A percentile compares a stretch with the other conserved stretches of the same genome.
These are phyloP conservation scores for Middelhovenomyces tepae DNA, from an alignment of 805 yeast genomes.

Conservation along the genomic window DNA sequence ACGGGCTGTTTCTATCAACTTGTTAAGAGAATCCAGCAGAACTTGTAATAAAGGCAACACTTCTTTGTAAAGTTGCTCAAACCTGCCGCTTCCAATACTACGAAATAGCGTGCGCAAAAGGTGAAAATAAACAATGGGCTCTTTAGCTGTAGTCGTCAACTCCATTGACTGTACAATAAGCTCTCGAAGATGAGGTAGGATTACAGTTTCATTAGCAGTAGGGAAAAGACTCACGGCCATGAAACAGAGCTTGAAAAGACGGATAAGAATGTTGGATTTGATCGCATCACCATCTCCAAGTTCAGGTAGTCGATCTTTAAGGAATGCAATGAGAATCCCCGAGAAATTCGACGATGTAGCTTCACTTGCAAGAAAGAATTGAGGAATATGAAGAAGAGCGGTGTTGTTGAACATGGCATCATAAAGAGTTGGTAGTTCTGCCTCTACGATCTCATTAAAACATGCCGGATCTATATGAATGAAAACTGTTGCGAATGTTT, in stretches of 20 bases:
- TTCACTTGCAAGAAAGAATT: slow-evolving; percentile 88
- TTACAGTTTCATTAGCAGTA: slow-evolving; percentile 69
- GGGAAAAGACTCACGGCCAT: slow-evolving; percentile 95
- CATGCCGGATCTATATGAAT: slow-evolving; percentile 93
- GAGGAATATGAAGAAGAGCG: slow-evolving; percentile 83
- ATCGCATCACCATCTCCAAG: slow-evolving; percentile 74
- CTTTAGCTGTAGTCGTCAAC: slow-evolving; percentile 74
- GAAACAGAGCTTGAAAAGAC: slow-evolving; percentile 85
- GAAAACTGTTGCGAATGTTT: slow-evolving; percentile 85
- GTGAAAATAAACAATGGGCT: slow-evolving; percentile 84
- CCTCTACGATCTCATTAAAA: slow-evolving; percentile 81
- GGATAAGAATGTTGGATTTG: slow-evolving; percentile 68
- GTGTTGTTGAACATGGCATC: slow-evolving; percentile 74
- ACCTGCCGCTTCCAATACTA: slow-evolving; percentile 94
- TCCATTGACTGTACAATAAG: slow-evolving; percentile 73
- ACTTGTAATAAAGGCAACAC: slow-evolving; percentile 87
- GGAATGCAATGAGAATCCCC: slow-evolving; percentile 68
- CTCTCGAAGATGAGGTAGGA: slow-evolving; percentile 79
- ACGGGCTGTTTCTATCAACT: slow-evolving; percentile 72
- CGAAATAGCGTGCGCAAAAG: slow-evolving; percentile 82
- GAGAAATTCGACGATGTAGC: slow-evolving; percentile 89
- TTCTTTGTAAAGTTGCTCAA: slow-evolving; percentile 85
- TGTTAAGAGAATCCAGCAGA: slow-evolving; percentile 73
- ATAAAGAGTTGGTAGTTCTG: slow-evolving; percentile 70
- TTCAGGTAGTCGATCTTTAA: slow-evolving; percentile 62